Evolutionary conservation across 139 green algal genomes (phyloP).

Genomic region (Tetradesmus obliquus): DNA sequence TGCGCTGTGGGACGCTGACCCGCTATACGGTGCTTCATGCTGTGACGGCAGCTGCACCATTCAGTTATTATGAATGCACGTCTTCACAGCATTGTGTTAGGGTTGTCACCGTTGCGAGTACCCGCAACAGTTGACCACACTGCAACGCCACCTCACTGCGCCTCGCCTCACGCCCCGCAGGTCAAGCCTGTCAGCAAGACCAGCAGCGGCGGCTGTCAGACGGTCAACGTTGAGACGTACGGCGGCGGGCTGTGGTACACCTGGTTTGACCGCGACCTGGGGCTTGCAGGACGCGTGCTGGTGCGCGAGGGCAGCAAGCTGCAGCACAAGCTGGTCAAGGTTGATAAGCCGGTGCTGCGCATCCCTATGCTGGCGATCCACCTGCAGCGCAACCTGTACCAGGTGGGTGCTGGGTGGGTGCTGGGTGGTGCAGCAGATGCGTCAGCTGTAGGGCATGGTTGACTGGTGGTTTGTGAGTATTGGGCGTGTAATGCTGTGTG

Average conservation of each 20-base stretch:
- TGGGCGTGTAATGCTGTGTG: conserved; percentile 78
- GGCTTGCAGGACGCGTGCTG: conserved; percentile 84
- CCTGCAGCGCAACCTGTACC: conserved; percentile 47
- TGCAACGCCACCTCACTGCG: no score
- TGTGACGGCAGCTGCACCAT: no score
- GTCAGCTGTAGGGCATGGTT: neutral
- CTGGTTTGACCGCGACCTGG: conserved; percentile 98
- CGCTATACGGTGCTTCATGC: no score
- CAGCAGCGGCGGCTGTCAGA: conserved; percentile 66
- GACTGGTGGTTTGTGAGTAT: conserved; percentile 45
- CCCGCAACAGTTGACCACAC: no score
- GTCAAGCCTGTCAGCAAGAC: conserved; percentile 81
- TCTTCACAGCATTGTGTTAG: no score
- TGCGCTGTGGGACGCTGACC: no score
- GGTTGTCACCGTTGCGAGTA: no score
- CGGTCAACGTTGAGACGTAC: conserved; percentile 94
- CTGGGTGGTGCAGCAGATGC: neutral
- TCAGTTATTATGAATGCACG: neutral
- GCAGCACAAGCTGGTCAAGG: conserved; percentile 63
- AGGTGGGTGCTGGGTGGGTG: neutral
- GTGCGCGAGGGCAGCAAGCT: conserved; percentile 56
- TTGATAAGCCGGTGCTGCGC: conserved; percentile 85
- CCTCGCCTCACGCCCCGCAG: conserved; percentile 8
- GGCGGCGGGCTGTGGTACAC: conserved; percentile 97
- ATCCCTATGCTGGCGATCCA: conserved; percentile 92